These are phyloP conservation scores for Verticillium zaregamsianum DNA, from an alignment of 2,329 filamentous ascomycete genomes.

Conservation along the genomic window DNA sequence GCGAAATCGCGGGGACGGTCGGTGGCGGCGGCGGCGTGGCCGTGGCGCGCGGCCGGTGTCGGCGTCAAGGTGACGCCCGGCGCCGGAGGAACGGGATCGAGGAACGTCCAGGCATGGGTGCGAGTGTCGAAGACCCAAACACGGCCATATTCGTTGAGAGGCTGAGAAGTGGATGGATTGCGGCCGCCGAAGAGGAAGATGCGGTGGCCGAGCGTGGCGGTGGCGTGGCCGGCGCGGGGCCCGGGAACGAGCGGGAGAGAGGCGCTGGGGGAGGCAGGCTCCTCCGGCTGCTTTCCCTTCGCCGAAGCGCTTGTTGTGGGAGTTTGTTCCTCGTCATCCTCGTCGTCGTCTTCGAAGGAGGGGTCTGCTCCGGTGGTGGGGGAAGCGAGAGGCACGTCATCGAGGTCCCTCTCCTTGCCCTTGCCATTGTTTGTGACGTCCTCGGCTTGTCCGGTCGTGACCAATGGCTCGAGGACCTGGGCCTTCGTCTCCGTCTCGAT, in stretches of 20 bases:
- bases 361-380: slow-evolving; percentile 18
- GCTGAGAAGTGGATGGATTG: slow-evolving; percentile 50
- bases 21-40: slow-evolving; percentile 59
- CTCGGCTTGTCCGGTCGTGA: slow-evolving; percentile 15
- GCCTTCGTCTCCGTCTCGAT: slow-evolving; percentile 6
- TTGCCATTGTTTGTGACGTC: slow-evolving; percentile 13
- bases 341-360: slow-evolving; percentile 15
- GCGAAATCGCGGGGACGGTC: slow-evolving; percentile 52
- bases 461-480: slow-evolving; percentile 7
- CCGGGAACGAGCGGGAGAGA: slow-evolving; percentile 48
- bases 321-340: slow-evolving; percentile 1
- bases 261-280: slow-evolving; percentile 14
- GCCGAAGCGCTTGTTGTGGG: slow-evolving; percentile 7
- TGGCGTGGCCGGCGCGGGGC: slow-evolving; percentile 70
- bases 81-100: slow-evolving; percentile 51
- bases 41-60: slow-evolving; percentile 63
- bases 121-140: slow-evolving; percentile 73
- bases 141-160: slow-evolving; percentile 69
- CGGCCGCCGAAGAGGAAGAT: slow-evolving; percentile 82
- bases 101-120: slow-evolving; percentile 57
- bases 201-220: slow-evolving; percentile 61
- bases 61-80: slow-evolving; percentile 34
- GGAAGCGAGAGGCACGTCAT: slow-evolving; percentile 36
- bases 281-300: slow-evolving; percentile 36
- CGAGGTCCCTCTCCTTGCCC: slow-evolving; percentile 30